A percentile compares a stretch with the other conserved stretches of the same genome.
phyloP scores from a whole-genome alignment of 179 eudicot species.

The Actinidia arguta region DNA sequence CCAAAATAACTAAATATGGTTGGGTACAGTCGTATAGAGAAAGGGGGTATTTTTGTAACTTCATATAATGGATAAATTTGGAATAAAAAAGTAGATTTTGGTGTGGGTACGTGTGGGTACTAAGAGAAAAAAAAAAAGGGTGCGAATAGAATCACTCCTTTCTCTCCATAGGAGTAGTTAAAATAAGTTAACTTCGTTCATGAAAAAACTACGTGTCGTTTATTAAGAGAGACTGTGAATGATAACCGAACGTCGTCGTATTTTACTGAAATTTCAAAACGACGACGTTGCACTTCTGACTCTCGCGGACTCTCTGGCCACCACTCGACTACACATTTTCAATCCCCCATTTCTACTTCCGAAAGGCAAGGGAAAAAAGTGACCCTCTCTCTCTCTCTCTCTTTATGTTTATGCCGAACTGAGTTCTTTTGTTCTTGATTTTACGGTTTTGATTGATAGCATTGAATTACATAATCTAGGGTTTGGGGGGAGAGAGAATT shows the following conservation, averaged over 20 bases:
- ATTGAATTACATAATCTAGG: not conserved
- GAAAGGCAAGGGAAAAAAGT: not conserved
- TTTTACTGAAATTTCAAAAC: not conserved
- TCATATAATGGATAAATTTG: no score
- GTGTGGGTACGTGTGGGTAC: no score
- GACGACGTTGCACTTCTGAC: not conserved
- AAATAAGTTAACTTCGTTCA: no score
- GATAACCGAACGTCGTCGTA: not conserved
- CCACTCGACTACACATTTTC: not conserved
- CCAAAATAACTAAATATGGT: no score
- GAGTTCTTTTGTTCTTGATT: not conserved
- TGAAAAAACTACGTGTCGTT: no score
- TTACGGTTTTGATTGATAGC: not conserved
- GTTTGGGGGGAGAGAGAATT: not conserved
- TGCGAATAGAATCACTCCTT: not conserved
- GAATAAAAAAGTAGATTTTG: no score
- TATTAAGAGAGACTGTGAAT: no score
- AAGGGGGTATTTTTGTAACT: no score
- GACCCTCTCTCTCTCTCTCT: not conserved
- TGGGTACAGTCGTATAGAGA: no score
- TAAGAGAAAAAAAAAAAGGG: not conserved
- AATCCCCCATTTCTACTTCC: not conserved
- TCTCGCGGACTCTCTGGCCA: not conserved
- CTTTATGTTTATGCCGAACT: not conserved
- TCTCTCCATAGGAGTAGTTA: no score